phyloP scores from a whole-genome alignment of 139 green algal genomes.

The Pedinophyceae sp. region DNA sequence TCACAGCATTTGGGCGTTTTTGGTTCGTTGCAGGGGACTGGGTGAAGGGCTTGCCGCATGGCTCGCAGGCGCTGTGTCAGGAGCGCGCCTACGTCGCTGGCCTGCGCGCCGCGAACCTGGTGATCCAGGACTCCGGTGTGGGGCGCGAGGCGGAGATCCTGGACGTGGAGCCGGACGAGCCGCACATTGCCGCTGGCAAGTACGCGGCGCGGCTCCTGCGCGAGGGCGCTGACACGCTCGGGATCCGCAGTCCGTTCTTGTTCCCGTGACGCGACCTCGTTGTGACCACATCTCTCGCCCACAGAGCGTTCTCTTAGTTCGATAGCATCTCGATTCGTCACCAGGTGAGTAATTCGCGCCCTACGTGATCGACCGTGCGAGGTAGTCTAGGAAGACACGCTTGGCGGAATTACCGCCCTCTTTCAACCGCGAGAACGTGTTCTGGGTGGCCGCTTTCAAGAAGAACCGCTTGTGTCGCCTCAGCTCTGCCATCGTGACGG shows the following conservation, averaged over 20 bases:
- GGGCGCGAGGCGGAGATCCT: slow-evolving; percentile 23
- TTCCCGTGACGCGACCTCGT: no score
- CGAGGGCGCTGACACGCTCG: no score
- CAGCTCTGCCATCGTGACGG: slow-evolving; percentile 37
- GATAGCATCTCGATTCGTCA: no score
- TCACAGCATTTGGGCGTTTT: no score
- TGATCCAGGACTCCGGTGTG: slow-evolving; percentile 24
- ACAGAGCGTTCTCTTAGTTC: no score
- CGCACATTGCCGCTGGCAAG: slow-evolving; percentile 49
- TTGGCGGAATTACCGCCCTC: slow-evolving; percentile 30
- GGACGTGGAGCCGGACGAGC: slow-evolving; percentile 50
- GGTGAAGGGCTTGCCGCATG: slow-evolving; percentile 61
- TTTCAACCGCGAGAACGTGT: slow-evolving; percentile 26
- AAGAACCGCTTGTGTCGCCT: slow-evolving; percentile 70
- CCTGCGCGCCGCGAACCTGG: slow-evolving; percentile 59
- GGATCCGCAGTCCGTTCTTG: no score
- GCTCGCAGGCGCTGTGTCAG: slow-evolving; percentile 55
- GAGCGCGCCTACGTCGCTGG: slow-evolving; percentile 71
- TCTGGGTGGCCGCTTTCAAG: slow-evolving; percentile 63
- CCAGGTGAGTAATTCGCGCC: no score
- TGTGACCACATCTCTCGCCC: no score
- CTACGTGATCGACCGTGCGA: no score
- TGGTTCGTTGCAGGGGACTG: slow-evolving; percentile 64
- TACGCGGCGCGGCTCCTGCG: slow-evolving; percentile 13
- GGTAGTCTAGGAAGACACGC: slow-evolving; percentile 69